Percentiles rank a stretch among this genome's conserved stretches.
Conservation (phyloP, 169 alveolate genomes). For the Cryptosporidium felis region DNA sequence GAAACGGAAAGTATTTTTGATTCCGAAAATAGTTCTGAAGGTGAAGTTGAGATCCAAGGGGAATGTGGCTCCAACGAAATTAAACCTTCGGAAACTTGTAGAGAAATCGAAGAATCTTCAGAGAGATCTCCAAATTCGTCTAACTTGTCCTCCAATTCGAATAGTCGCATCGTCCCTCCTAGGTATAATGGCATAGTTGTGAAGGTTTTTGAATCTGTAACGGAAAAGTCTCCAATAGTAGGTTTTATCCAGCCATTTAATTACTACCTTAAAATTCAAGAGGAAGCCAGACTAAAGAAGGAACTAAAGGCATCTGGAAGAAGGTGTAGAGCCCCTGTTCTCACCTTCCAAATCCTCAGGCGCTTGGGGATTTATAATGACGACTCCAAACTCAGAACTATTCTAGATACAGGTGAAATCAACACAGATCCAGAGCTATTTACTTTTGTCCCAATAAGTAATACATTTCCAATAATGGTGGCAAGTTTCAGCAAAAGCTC, state of each 20-base stretch:
- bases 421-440: neutral
- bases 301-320: neutral
- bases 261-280: neutral
- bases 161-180: neutral
- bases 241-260: neutral
- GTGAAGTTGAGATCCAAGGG: no score
- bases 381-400: neutral
- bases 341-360: neutral
- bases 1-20: no score
- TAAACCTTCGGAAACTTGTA: no score
- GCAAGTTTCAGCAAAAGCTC: neutral
- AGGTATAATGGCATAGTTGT: conserved; percentile 3
- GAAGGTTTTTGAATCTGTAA: conserved; percentile 20
- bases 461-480: conserved; percentile 7
- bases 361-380: neutral
- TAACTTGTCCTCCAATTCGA: neutral
- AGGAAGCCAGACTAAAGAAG: neutral
- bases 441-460: conserved; percentile 7
- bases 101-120: no score
- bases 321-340: no score
- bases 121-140: neutral
- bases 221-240: neutral
- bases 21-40: no score
- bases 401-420: no score
- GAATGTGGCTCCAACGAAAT: no score